Percentiles rank a stretch among this genome's conserved stretches.
Conservation (phyloP, 169 alveolate species). For the Eimeria zaria region DNA sequence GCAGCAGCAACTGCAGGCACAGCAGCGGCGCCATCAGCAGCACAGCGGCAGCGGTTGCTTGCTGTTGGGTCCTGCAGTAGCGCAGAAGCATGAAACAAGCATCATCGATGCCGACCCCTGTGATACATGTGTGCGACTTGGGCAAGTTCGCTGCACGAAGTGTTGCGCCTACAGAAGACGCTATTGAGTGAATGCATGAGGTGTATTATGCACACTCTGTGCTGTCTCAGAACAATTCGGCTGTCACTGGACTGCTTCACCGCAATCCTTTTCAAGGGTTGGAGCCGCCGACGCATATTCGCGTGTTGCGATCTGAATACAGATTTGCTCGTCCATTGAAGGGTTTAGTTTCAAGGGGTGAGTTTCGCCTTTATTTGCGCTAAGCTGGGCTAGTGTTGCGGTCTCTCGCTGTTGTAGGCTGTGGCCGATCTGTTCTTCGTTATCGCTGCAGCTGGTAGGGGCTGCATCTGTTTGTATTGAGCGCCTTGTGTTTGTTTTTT, state of each 20-base stretch:
- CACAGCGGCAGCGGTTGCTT: constrained; percentile 1
- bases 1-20: background rate
- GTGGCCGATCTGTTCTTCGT: background rate
- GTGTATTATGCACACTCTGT: background rate
- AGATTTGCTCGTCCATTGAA: background rate
- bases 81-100: background rate
- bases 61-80: background rate
- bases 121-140: too few relatives aligned
- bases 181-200: background rate
- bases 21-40: background rate
- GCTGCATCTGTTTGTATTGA: background rate
- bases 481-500: background rate
- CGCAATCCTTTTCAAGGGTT: constrained; percentile 70
- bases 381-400: background rate
- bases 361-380: background rate
- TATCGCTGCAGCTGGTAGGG: background rate
- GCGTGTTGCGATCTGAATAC: constrained; percentile 52
- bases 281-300: constrained; percentile 66
- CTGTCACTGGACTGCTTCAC: constrained; percentile 58
- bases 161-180: background rate
- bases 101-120: background rate
- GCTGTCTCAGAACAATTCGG: constrained; percentile 26
- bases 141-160: background rate
- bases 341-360: constrained; percentile 5
- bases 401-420: background rate